These are phyloP conservation scores for Eutrema heterophyllum DNA, from an alignment of 345 rosid species.

Conservation along the genomic window DNA sequence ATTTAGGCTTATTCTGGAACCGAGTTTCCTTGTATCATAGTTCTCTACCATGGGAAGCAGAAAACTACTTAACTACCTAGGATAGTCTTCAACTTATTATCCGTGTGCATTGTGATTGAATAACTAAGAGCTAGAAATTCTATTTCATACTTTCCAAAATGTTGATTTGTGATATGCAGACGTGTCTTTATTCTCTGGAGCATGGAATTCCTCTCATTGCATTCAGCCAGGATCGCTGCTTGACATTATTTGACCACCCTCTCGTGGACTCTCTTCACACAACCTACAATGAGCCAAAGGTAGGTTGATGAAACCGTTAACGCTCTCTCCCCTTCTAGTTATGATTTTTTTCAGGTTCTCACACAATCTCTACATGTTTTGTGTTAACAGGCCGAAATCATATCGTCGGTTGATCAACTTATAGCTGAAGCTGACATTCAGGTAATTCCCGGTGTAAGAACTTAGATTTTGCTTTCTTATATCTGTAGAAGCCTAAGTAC, in stretches of 20 bases:
- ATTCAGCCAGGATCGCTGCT: constrained; percentile 73
- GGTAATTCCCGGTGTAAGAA: constrained; percentile 41
- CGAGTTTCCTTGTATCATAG: not conserved
- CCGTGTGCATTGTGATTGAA: not conserved
- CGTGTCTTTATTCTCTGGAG: constrained; percentile 67
- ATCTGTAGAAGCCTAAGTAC: not conserved
- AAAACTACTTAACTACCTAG: not conserved
- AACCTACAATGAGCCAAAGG: constrained; percentile 81
- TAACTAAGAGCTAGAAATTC: not conserved
- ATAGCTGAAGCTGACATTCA: constrained; percentile 69
- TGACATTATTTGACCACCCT: constrained; percentile 82
- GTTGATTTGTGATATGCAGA: constrained; percentile 40
- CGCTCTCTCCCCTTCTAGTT: not conserved
- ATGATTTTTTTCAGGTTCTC: not conserved
- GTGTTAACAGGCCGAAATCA: constrained; percentile 74
- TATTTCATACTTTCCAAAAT: not conserved
- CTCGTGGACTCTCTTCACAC: constrained; percentile 72
- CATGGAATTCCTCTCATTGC: constrained; percentile 88
- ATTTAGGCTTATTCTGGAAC: not conserved
- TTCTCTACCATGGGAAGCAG: not conserved
- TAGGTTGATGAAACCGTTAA: constrained; percentile 11
- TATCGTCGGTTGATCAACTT: constrained; percentile 71
- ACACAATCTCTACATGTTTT: constrained; percentile 1
- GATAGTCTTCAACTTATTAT: not conserved
- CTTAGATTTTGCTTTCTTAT: not conserved